phyloP scores from a whole-genome alignment of 176 grass and related monocot genomes.

The Bromus sterilis region DNA sequence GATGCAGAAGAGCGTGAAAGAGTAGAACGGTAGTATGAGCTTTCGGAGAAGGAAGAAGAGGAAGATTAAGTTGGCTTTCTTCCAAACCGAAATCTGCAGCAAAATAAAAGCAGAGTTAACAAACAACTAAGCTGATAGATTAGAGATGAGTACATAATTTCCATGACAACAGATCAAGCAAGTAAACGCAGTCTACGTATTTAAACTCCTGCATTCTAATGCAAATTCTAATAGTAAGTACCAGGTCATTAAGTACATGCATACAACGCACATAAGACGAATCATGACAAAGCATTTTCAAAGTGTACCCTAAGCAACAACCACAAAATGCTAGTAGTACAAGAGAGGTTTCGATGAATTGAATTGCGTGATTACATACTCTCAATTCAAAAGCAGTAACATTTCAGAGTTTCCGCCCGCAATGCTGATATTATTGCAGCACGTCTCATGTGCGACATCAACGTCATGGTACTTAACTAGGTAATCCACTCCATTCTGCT shows the following conservation, averaged over 20 bases:
- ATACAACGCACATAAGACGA: background rate
- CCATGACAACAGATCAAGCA: background rate
- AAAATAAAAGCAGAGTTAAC: background rate
- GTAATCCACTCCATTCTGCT: too few species aligned
- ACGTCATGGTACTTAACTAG: too few species aligned
- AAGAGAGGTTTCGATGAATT: background rate
- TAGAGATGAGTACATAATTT: background rate
- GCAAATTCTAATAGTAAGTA: background rate
- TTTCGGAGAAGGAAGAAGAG: slow-evolving; percentile 95
- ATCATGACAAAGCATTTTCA: slow-evolving; percentile 13
- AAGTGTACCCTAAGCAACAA: slow-evolving; percentile 8
- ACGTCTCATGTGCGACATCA: background rate
- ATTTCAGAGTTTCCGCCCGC: background rate
- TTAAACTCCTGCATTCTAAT: background rate
- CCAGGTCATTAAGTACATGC: background rate
- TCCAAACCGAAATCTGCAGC: slow-evolving; percentile 82
- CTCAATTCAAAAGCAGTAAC: background rate
- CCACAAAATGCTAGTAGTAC: background rate
- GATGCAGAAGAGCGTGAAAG: slow-evolving; percentile 97
- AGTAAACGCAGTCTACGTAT: background rate
- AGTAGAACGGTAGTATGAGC: slow-evolving; percentile 95
- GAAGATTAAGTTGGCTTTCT: slow-evolving; percentile 97
- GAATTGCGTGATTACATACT: background rate
- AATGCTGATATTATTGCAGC: background rate
- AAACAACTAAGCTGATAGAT: background rate